Evolutionary conservation across 2,329 filamentous ascomycete species (phyloP).

Genomic region (Ceratocystis cacaofunesta): DNA sequence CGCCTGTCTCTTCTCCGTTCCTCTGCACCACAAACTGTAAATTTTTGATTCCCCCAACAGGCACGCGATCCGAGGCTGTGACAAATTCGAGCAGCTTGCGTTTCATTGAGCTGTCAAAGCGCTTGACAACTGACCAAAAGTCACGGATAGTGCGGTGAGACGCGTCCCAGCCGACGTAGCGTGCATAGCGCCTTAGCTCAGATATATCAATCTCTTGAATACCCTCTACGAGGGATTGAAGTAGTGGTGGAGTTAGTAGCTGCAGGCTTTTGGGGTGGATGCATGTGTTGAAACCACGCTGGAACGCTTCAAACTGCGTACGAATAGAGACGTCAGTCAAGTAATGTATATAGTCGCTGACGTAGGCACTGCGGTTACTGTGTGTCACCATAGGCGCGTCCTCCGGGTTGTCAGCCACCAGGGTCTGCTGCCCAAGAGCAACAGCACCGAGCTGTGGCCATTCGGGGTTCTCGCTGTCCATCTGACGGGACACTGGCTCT

Average conservation of each 20-base stretch:
- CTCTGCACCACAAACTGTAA: constrained; percentile 72
- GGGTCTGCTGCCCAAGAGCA: constrained; percentile 18
- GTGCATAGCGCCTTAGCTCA: constrained; percentile 54
- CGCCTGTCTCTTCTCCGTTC: constrained; percentile 48
- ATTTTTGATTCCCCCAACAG: constrained; percentile 69
- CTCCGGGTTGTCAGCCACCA: constrained; percentile 28
- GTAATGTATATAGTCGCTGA: constrained; percentile 73
- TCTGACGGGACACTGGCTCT: constrained; percentile 41
- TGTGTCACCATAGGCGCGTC: constrained; percentile 65
- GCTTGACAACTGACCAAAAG: constrained; percentile 72
- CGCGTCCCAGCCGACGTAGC: constrained; percentile 69
- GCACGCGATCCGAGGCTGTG: constrained; percentile 79
- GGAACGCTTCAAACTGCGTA: constrained; percentile 67
- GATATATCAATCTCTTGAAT: constrained; percentile 63
- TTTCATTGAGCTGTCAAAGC: constrained; percentile 53
- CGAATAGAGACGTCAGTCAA: constrained; percentile 63
- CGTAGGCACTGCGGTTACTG: constrained; percentile 61
- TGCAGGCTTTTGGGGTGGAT: constrained; percentile 54
- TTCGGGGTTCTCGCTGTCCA: constrained; percentile 33
- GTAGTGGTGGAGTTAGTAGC: constrained; percentile 53
- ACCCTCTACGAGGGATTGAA: constrained; percentile 74
- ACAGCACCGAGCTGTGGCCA: constrained; percentile 20
- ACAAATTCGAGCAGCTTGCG: constrained; percentile 79
- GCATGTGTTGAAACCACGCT: constrained; percentile 63
- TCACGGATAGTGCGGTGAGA: constrained; percentile 54